Evolutionary conservation across 116 monocot species (phyloP), one percentile per base, ranked within the genome.

Genomic region (Iris pallida): DNA sequence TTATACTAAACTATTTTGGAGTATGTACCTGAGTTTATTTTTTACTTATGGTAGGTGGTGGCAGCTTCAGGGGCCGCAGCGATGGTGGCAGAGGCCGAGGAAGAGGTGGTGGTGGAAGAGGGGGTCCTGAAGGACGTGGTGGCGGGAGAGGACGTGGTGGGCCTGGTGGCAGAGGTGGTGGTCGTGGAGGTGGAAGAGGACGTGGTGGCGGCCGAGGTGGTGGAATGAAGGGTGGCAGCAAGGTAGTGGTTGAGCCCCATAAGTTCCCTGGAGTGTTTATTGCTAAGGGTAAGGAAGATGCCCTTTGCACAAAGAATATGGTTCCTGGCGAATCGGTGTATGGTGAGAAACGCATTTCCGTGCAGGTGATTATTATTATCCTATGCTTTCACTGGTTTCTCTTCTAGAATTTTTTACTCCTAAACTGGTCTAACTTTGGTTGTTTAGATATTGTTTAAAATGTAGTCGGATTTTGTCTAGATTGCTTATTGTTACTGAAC

Each of bases 221-320:
- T 8, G 89, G 93, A 20, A 89, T 93, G 88, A 93, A 74, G 65
- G 89, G 89, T 4, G 93, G 93, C 42, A 86, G 82, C 57, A 93
- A 69, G 89, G 86, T 89, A 12, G 75, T 89, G 9, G 82, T 93
- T 5, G 68, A 75, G 61, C 86, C 84, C 5, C 93, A 93, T 44
- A 83, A 82, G 62, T 86, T 84, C 43, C 78, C 80, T 10, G 89
- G 89, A 0, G 86, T 93, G 6, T 93, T 89, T 56, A 70, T 93
- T 12, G 86, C 89, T 5, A 89, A 86, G 66, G 89, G 89, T 10
- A 93, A 93, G 64, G 89, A 93, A 55, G 93, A 93, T 42, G 87
- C 81, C 13, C 86, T 93, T 57, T 84, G 84, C 71, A 89, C 89
- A 0, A 93, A 89, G 83, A 93, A 86, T 59, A 47, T 93, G 83